phyloP scores from a whole-genome alignment of 2,329 filamentous ascomycete genomes.

The Huntiella bhutanensis region DNA sequence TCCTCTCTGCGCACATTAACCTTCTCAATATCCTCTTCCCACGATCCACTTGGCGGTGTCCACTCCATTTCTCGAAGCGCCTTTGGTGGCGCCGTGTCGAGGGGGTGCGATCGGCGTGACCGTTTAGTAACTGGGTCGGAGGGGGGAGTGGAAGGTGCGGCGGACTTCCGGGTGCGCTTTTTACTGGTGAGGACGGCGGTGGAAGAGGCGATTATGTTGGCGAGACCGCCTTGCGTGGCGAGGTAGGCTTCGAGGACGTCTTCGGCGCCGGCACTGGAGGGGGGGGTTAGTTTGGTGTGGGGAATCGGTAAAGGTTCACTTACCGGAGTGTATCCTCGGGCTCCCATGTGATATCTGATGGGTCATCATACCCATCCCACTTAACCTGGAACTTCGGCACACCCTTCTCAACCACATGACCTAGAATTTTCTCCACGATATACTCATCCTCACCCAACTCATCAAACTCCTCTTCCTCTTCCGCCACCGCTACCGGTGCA shows the following conservation, averaged over 20 bases:
- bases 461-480: slow-evolving; percentile 16
- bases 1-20: slow-evolving; percentile 58
- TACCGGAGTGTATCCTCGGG: slow-evolving; percentile 50
- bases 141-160: slow-evolving; percentile 20
- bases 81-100: slow-evolving; percentile 23
- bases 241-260: slow-evolving; percentile 49
- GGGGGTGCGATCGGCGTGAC: slow-evolving; percentile 28
- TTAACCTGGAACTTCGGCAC: slow-evolving; percentile 50
- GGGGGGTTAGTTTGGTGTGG: neutral
- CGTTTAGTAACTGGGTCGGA: slow-evolving; percentile 22
- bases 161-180: slow-evolving; percentile 36
- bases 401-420: slow-evolving; percentile 41
- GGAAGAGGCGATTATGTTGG: slow-evolving; percentile 32
- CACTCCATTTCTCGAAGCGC: slow-evolving; percentile 21
- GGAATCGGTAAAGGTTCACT: slow-evolving; percentile 13
- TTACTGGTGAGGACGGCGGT: slow-evolving; percentile 31
- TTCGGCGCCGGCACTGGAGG: slow-evolving; percentile 32
- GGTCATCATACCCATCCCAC: slow-evolving; percentile 60
- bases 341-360: slow-evolving; percentile 59
- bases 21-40: slow-evolving; percentile 53
- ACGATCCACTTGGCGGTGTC: slow-evolving; percentile 52
- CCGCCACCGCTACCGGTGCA: slow-evolving; percentile 7
- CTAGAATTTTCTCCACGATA: slow-evolving; percentile 54
- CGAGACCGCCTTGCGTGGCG: slow-evolving; percentile 40
- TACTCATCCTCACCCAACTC: slow-evolving; percentile 24